These are phyloP conservation scores for Gossypioides kirkii DNA, from an alignment of 345 rosid species.

Conservation along the genomic window DNA sequence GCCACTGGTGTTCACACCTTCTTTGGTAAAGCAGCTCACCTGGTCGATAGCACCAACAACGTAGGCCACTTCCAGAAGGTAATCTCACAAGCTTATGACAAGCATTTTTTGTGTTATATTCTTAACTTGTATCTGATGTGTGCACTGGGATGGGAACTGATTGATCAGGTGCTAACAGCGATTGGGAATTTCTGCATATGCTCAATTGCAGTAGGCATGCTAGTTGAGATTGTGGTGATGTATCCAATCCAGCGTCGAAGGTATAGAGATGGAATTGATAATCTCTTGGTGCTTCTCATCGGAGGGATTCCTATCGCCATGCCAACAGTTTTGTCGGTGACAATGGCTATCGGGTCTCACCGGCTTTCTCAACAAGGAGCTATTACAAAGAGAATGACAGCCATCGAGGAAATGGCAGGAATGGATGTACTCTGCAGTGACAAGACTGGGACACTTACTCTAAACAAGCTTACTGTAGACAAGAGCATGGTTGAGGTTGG, in stretches of 20 bases:
- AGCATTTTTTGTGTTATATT: neutral
- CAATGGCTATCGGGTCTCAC: constrained; percentile 2
- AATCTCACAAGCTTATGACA: neutral
- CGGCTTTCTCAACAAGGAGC: constrained; percentile 7
- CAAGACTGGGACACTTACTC: constrained; percentile 8
- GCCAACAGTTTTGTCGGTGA: neutral
- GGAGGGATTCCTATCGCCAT: constrained; percentile 4
- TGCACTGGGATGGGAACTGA: neutral
- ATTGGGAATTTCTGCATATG: constrained; percentile 5
- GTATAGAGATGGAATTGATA: neutral
- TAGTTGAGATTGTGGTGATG: neutral
- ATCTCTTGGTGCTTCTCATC: neutral
- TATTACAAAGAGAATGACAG: constrained; percentile 6
- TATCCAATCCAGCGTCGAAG: neutral
- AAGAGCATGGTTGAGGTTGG: constrained; percentile 9
- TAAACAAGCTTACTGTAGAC: constrained; percentile 4
- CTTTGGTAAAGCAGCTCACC: constrained; percentile 1
- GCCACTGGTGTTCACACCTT: neutral
- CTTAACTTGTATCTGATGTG: neutral
- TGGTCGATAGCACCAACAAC: constrained; percentile 6
- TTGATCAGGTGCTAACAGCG: neutral
- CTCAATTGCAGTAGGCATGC: neutral
- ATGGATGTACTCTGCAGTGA: constrained; percentile 30
- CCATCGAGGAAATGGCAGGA: constrained; percentile 39
- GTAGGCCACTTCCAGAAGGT: constrained; percentile 6